Base-by-base conservation (phyloP, 306 rosid species). In the Cotoneaster glaucophyllus region DNA sequence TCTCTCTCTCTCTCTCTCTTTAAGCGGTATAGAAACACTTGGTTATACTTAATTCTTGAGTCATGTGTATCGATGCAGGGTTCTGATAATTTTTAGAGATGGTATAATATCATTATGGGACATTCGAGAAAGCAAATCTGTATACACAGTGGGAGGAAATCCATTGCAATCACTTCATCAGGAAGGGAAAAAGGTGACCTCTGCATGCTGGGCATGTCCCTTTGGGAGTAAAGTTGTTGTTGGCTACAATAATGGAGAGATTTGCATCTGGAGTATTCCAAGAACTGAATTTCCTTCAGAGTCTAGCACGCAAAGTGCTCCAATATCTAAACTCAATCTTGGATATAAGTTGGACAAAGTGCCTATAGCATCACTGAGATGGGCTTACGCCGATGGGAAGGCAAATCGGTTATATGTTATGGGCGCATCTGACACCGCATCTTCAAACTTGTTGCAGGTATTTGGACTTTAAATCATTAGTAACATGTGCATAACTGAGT, bases 131-230 rank as follows among this genome's bases (percentile, higher is more conserved):
- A 90, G 91, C 87, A 86, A 68, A 83, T 48, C 87, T 32, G 68
- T 88, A 64, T 85, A 84, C 86, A 86, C 86, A 74, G 87, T 91
- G 11, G 95, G 90, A 19, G 91, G 90, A 74, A 88, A 72, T 44
- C 24, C 73, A 64, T 77, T 76, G 75, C 96, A 82, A 53, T 56
- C 89, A 57, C 74, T 80, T 8, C 57, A 86, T 66, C 85, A 80
- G 62, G 98, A 88, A 85, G 74, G 90, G 70, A 91, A 83, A 85
- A 90, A 87, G 76, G 97, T 86, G 44, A 90, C 97, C 64, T 82
- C 86, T 73, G 98, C 96, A 67, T 90, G 98, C 75, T 94, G 98
- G 97, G 93, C 81, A 63, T 94, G 97, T 79, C 93, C 94, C 41
- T 82, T 68, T 72, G 98, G 98, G 81, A 90, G 86, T 71, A 94